Conservation (phyloP, 179 eudicot genomes). For the Nepenthes alata region DNA sequence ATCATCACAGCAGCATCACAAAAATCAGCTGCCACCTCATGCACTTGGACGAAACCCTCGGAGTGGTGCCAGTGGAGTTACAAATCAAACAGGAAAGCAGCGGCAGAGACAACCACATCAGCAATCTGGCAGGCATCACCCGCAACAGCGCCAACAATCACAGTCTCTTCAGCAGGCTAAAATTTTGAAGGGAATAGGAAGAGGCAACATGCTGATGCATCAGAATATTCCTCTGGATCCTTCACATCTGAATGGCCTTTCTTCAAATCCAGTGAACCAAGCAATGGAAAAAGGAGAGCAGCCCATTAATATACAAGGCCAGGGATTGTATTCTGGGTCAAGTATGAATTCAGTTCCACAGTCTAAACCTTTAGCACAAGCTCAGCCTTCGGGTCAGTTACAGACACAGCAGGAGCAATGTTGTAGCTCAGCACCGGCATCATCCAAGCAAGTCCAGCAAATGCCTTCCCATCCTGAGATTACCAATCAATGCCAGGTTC, state of each 20-base stretch:
- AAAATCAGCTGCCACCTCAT: conserved; percentile 40
- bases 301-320: conserved; percentile 31
- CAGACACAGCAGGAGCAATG: conserved; percentile 39
- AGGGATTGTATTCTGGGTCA: conserved; percentile 34
- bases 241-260: conserved; percentile 43
- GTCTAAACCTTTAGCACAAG: conserved; percentile 27
- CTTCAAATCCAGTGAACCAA: conserved; percentile 31
- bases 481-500: conserved; percentile 31
- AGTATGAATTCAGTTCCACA: conserved; percentile 21
- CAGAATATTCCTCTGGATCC: conserved; percentile 42
- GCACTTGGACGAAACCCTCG: conserved; percentile 40
- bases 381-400: conserved; percentile 29
- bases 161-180: conserved; percentile 62
- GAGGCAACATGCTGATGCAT: conserved; percentile 46
- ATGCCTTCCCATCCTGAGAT: conserved; percentile 34
- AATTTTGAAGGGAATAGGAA: conserved; percentile 51
- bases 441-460: conserved; percentile 39
- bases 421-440: conserved; percentile 19
- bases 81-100: conserved; percentile 50
- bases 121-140: conserved; percentile 67
- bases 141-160: conserved; percentile 47
- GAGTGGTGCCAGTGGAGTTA: conserved; percentile 30
- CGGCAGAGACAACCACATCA: conserved; percentile 38
- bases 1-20: conserved; percentile 31
- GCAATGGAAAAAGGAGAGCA: conserved; percentile 51